Percentiles rank a stretch among this genome's conserved stretches.
These are phyloP conservation scores for Hygrocybe punicea DNA, from an alignment of 768 basidiomycete genomes.

Conservation along the genomic window DNA sequence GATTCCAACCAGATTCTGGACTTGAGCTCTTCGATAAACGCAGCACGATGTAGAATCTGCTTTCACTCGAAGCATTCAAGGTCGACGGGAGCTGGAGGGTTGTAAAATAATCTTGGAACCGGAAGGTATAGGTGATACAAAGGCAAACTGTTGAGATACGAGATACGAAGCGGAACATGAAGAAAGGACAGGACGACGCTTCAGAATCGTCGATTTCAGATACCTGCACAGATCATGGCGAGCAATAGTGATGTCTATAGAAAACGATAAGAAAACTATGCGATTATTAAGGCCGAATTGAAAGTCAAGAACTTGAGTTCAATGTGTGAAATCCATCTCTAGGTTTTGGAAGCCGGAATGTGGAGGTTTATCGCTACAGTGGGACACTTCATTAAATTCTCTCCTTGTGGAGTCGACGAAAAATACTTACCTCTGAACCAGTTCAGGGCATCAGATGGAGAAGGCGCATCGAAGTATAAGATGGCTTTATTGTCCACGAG, in stretches of 20 bases:
- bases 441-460: constrained; percentile 79
- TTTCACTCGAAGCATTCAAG: too few species aligned
- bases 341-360: constrained; percentile 78
- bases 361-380: constrained; percentile 79
- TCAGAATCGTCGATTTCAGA: not conserved
- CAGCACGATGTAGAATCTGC: too few species aligned
- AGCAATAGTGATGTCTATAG: not conserved
- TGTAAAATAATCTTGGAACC: not conserved
- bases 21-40: too few species aligned
- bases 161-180: constrained; percentile 4
- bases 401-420: not conserved
- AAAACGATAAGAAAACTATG: not conserved
- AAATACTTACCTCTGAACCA: constrained; percentile 77
- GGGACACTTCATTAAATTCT: not conserved
- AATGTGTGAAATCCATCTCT: constrained; percentile 23
- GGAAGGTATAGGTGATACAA: not conserved
- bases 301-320: not conserved
- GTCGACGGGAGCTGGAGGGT: too few species aligned
- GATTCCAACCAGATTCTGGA: too few species aligned
- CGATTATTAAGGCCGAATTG: not conserved
- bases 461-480: constrained; percentile 81
- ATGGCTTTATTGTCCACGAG: constrained; percentile 92
- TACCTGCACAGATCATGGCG: constrained; percentile 3
- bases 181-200: constrained; percentile 3
- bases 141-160: too few species aligned